Evolutionary conservation across 2,329 filamentous ascomycete genomes (phyloP), one percentile per base, ranked within the genome.

Genomic region (Cryphonectria parasitica): DNA sequence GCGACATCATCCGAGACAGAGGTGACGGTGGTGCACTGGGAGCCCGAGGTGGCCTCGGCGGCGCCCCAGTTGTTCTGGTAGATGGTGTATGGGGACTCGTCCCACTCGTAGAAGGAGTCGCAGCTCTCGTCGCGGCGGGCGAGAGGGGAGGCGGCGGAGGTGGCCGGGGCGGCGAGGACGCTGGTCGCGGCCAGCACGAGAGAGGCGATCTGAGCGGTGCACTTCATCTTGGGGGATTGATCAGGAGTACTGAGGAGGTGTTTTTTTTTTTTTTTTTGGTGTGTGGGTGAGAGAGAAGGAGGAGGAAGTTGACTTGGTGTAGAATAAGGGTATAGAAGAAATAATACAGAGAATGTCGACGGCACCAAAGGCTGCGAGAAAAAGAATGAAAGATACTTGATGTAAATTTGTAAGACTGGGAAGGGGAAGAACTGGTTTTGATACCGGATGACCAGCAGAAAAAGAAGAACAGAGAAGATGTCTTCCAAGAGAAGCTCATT

Each of bases 31-130:
- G 82, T 83, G 77, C 83, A 84, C 75, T 85, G 83, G 54, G 73
- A 78, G 69, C 83, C 83, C 0, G 78, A 77, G 36, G 80, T 81
- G 34, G 79, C 77, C 3, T 72, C 70, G 19, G 71, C 75, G 61
- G 79, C 66, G 36, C 84, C 84, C 85, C 85, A 87, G 73, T 86
- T 83, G 78, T 87, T 83, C 76, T 87, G 85, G 78, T 86, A 87
- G 68, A 87, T 74, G 62, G 80, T 86, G 77, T 83, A 87, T 56
- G 77, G 78, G 45, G 81, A 82, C 0, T 64, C 54, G 79, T 76
- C 74, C 19, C 78, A 69, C 6, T 79, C 78, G 54, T 76, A 82
- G 72, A 77, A 85, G 72, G 82, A 77, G 22, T 78, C 82, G 70
- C 83, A 85, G 74, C 75, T 75, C 65, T 75, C 74, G 3, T 75